phyloP scores from a whole-genome alignment of 129 eudicot species.

The Artemisia annua region DNA sequence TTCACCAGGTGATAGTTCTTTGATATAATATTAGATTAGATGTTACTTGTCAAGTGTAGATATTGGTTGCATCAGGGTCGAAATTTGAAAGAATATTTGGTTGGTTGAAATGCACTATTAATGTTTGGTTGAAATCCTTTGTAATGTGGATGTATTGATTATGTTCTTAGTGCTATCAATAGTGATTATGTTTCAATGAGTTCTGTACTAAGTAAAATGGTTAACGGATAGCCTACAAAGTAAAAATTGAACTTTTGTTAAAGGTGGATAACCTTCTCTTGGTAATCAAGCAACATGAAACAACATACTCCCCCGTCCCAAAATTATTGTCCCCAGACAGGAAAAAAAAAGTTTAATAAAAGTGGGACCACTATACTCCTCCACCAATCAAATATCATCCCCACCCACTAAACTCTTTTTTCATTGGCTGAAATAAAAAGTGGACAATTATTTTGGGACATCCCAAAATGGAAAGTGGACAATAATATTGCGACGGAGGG shows the following conservation, averaged over 20 bases:
- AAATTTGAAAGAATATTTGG: background rate
- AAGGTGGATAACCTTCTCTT: background rate
- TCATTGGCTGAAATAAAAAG: no score
- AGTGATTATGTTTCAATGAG: background rate
- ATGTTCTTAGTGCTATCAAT: background rate
- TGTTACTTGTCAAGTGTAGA: conserved; percentile 18
- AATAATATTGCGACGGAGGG: no score
- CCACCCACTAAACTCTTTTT: no score
- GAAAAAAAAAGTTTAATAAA: no score
- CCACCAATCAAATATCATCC: no score
- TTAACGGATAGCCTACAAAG: background rate
- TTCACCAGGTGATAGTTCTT: conserved; percentile 69
- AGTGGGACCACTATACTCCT: no score
- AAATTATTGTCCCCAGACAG: no score
- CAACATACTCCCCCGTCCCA: no score
- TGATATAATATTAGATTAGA: background rate
- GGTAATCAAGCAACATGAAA: conserved; percentile 8
- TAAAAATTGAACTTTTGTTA: no score
- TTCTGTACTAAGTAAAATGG: no score
- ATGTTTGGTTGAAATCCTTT: conserved; percentile 3
- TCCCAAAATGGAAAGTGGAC: no score
- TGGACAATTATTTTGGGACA: no score
- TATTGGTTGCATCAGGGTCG: conserved; percentile 16
- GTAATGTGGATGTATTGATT: background rate
- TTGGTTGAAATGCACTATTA: background rate